Evolutionary conservation across 345 rosid species (phyloP), one percentile per base, ranked within the genome.

Genomic region (Lenwebbia sp.): DNA sequence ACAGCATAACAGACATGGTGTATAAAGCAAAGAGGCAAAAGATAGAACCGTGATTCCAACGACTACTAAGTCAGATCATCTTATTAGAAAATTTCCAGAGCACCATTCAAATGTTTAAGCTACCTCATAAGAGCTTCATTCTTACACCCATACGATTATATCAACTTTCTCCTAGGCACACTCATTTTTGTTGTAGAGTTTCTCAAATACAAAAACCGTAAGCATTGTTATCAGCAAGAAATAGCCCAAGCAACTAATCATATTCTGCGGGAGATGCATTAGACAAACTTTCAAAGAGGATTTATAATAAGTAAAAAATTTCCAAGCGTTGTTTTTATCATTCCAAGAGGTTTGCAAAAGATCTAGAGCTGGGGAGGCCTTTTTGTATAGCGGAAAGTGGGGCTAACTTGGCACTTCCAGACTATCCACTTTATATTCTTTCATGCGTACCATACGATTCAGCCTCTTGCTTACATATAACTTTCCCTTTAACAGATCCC

Each of bases 81-180:
- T 17, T 8, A 33, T 33, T 65, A 4, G 44, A 65, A 65, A 65
- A 33, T 8, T 15, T 65, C 2, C 2, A 33, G 25, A 65, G 7
- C 76, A 65, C 13, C 0, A 33, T 30, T 65, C 3, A 8, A 23
- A 3, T 33, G 23, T 7, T 33, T 1, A 65, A 17, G 3, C 76
- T 33, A 17, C 12, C 44, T 65, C 23, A 65, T 4, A 65, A 65
- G 0, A 65, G 76, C 76, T 65, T 65, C 12, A 17, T 33, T 2
- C 25, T 33, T 17, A 33, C 0, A 0, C 76, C 44, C 3, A 2
- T 65, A 33, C 4, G 22, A 17, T 33, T 4, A 17, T 8, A 33
- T 33, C 76, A 19, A 65, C 75, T 62, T 62, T 7, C 75, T 15
- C 22, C 75, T 7, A 1, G 25, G 1, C 4, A 65, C 44, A 65